Conservation (phyloP, 2,329 filamentous ascomycete genomes). For the Monosporascus ibericus region DNA sequence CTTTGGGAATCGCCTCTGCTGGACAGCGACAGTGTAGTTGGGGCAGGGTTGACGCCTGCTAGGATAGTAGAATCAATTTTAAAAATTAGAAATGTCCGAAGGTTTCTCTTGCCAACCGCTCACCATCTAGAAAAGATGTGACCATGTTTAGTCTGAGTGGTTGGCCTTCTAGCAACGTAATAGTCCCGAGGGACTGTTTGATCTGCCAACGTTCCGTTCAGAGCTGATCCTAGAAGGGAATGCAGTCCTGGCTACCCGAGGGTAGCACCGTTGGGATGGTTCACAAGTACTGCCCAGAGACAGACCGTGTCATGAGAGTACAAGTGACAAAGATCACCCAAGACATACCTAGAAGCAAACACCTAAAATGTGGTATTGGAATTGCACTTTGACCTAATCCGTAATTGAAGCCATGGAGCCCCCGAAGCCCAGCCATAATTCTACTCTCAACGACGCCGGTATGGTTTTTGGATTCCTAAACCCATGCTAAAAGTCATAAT, state of each 20-base stretch:
- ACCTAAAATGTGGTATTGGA: slow-evolving; percentile 19
- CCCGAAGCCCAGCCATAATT: slow-evolving; percentile 4
- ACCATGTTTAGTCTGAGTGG: slow-evolving; percentile 17
- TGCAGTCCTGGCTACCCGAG: slow-evolving; percentile 64
- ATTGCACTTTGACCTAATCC: slow-evolving; percentile 17
- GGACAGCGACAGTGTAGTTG: too few relatives aligned
- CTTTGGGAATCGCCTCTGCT: too few relatives aligned
- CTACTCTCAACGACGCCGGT: slow-evolving; percentile 18
- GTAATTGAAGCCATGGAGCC: slow-evolving; percentile 9
- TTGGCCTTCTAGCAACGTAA: slow-evolving; percentile 28
- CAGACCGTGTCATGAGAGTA: slow-evolving; percentile 6
- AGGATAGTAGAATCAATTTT: neutral
- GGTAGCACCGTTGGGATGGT: slow-evolving; percentile 65
- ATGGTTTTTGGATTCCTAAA: slow-evolving; percentile 10
- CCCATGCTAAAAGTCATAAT: slow-evolving; percentile 16
- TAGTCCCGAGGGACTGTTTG: slow-evolving; percentile 26
- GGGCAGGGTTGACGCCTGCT: too few relatives aligned
- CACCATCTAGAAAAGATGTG: slow-evolving; percentile 20
- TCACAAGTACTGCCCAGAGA: slow-evolving; percentile 8
- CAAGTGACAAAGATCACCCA: neutral
- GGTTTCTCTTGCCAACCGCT: slow-evolving; percentile 33
- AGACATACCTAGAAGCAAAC: slow-evolving; percentile 21
- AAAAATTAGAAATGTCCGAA: slow-evolving; percentile 24
- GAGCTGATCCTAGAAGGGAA: slow-evolving; percentile 62
- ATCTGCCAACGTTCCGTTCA: slow-evolving; percentile 83